phyloP scores from a whole-genome alignment of 2,329 filamentous ascomycete species.

The Ascochyta pisi region DNA sequence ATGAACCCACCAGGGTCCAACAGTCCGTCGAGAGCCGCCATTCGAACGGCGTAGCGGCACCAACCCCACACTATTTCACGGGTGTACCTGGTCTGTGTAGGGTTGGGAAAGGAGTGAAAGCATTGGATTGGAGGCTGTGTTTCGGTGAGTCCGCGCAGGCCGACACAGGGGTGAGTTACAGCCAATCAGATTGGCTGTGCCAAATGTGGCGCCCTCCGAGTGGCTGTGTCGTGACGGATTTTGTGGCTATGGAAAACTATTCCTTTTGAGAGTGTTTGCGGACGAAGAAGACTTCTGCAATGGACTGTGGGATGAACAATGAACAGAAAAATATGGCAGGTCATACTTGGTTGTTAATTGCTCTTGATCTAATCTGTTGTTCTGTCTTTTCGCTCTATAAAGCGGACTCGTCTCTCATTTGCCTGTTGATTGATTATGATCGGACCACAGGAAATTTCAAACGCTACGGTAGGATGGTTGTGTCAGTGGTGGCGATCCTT shows the following conservation, averaged over 20 bases:
- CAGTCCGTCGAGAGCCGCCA: conserved; percentile 9
- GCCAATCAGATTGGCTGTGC: conserved; percentile 1
- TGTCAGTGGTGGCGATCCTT: conserved; percentile 12
- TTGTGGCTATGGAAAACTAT: conserved; percentile 1
- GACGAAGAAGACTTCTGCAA: background rate
- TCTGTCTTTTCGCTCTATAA: background rate
- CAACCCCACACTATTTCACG: background rate
- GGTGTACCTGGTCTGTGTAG: conserved; percentile 6
- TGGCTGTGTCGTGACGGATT: conserved; percentile 4
- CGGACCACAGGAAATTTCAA: background rate
- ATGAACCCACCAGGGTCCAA: conserved; percentile 3
- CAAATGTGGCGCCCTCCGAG: conserved; percentile 4
- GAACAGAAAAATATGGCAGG: background rate
- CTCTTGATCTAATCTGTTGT: background rate
- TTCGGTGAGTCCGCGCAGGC: conserved; percentile 1
- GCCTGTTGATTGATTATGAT: background rate
- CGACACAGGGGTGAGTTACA: background rate
- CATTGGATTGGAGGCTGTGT: conserved; percentile 13
- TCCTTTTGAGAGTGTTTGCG: background rate
- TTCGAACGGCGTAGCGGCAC: conserved; percentile 2
- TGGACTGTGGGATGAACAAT: background rate
- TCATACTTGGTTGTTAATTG: conserved; percentile 1
- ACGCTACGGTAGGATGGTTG: background rate
- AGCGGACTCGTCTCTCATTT: background rate
- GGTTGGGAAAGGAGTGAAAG: background rate